A percentile compares a stretch with the other conserved stretches of the same genome.
phyloP scores from a whole-genome alignment of 148 eudicot species.

The Polygonum maritimum region DNA sequence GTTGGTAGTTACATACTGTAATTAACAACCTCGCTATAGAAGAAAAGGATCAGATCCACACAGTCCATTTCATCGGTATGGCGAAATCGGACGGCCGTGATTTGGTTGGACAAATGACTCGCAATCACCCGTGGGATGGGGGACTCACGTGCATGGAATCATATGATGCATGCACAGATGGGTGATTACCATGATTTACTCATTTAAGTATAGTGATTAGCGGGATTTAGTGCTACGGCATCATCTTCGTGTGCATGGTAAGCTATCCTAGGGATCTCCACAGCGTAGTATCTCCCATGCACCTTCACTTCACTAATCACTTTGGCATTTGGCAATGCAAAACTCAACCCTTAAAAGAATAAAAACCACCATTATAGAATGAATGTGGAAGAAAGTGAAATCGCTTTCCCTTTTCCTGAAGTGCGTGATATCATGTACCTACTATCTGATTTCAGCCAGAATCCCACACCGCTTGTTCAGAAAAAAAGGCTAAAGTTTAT shows the following conservation, averaged over 20 bases:
- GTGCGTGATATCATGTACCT: neutral
- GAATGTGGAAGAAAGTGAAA: neutral
- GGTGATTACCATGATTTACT: neutral
- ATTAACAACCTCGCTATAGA: neutral
- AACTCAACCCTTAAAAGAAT: neutral
- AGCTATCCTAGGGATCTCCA: slow-evolving; percentile 3
- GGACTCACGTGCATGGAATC: neutral
- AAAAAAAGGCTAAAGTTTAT: neutral
- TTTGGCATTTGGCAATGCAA: neutral
- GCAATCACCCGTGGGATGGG: neutral
- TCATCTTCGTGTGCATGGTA: neutral
- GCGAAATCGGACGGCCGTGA: neutral
- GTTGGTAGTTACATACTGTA: too few species aligned
- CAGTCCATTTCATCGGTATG: neutral
- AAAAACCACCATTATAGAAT: neutral
- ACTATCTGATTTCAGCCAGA: neutral
- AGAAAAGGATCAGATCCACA: neutral
- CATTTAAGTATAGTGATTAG: too few species aligned
- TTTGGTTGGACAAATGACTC: neutral
- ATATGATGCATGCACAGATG: neutral
- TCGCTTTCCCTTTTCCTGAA: neutral
- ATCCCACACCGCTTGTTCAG: neutral
- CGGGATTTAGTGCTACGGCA: too few species aligned
- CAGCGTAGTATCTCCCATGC: neutral
- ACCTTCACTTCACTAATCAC: too few species aligned